A percentile compares a stretch with the other conserved stretches of the same genome.
Evolutionary conservation across 179 eudicot species (phyloP).

Genomic region (Beta macrorhiza): DNA sequence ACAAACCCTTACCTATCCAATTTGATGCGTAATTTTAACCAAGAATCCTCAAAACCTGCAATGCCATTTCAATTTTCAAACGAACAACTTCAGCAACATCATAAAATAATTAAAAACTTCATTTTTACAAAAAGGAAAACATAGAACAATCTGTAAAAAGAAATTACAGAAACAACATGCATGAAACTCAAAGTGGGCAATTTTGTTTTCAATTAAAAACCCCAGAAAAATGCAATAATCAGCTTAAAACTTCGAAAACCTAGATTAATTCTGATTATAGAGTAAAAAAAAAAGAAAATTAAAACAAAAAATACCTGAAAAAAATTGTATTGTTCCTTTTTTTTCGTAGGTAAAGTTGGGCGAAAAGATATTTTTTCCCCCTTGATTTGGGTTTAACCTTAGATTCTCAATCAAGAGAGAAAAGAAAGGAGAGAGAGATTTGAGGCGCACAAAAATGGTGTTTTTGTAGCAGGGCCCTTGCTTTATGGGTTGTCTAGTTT

Average conservation of each 20-base stretch:
- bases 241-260: neutral
- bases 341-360: neutral
- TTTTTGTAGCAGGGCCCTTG: conserved; percentile 20
- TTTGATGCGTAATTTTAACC: neutral
- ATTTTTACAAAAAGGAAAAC: too few species aligned
- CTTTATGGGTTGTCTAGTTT: conserved; percentile 13
- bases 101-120: neutral
- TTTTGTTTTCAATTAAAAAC: neutral
- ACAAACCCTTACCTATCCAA: neutral
- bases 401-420: conserved; percentile 15
- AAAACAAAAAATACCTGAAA: conserved; percentile 21
- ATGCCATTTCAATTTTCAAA: neutral
- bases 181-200: conserved; percentile 16
- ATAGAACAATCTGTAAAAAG: neutral
- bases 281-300: neutral
- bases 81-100: neutral
- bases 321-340: neutral
- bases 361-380: neutral
- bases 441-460: conserved; percentile 30
- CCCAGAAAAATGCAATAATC: neutral
- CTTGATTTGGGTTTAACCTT: conserved; percentile 16
- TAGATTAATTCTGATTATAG: neutral
- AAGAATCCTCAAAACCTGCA: neutral
- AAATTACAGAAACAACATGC: neutral
- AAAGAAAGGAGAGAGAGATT: conserved; percentile 19